Conservation (phyloP, 768 basidiomycete genomes). For the Trametes meyenii region DNA sequence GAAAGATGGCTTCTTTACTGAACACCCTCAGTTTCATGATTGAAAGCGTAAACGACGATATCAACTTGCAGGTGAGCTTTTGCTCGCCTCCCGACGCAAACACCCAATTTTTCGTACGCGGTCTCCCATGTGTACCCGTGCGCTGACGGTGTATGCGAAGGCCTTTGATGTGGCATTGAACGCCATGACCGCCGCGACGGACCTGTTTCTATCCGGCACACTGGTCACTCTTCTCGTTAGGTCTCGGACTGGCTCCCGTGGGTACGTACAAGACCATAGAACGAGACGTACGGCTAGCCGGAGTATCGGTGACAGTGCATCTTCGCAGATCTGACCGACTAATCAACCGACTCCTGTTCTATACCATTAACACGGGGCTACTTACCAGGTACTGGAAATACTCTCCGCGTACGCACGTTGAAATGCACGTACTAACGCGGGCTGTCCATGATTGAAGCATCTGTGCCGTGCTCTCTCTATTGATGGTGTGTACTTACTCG, state of each 20-base stretch:
- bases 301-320: too few species aligned
- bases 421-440: too few species aligned
- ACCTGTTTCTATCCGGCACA: conserved; percentile 6
- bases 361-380: conserved; percentile 15
- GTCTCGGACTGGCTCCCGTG: conserved; percentile 6
- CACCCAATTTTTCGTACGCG: background rate
- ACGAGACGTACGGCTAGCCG: too few species aligned
- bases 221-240: conserved; percentile 6
- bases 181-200: conserved; percentile 7
- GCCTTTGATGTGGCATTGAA: conserved; percentile 16
- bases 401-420: too few species aligned
- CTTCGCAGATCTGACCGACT: conserved; percentile 7
- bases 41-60: too few species aligned
- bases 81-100: background rate
- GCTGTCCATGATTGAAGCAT: too few species aligned
- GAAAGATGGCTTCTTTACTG: too few species aligned
- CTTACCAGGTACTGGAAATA: conserved; percentile 11
- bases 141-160: background rate
- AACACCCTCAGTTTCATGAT: too few species aligned
- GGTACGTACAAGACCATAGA: too few species aligned
- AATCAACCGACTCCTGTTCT: conserved; percentile 16
- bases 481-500: background rate
- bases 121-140: too few species aligned
- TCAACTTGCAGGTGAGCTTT: conserved; percentile 4
- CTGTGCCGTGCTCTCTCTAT: conserved; percentile 11